A percentile compares a stretch with the other conserved stretches of the same genome.
phyloP scores from a whole-genome alignment of 768 basidiomycete genomes.

The Cystobasidium tubakii region DNA sequence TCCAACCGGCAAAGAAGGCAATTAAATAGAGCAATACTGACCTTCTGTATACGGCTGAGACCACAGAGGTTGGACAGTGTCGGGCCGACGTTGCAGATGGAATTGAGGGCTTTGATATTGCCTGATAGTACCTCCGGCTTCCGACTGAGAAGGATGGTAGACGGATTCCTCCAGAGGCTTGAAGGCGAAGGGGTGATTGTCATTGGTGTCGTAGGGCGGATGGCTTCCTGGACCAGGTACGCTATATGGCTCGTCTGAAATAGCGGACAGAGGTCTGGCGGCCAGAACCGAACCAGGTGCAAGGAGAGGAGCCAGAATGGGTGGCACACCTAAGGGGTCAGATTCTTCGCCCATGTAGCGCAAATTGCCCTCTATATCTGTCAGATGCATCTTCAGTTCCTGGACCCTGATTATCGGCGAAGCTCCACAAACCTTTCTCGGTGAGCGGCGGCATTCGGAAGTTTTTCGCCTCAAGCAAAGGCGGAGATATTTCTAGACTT shows the following conservation, averaged over 20 bases:
- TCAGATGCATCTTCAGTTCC: no score
- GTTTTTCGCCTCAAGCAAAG: constrained; percentile 82
- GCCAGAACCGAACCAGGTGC: background rate
- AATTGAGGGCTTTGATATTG: background rate
- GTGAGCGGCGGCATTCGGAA: constrained; percentile 86
- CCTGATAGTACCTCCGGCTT: background rate
- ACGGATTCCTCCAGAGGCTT: background rate
- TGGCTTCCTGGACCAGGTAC: no score
- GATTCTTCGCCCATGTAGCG: constrained; percentile 33
- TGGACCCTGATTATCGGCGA: no score
- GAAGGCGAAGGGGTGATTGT: background rate
- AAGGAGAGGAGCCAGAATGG: constrained; percentile 18
- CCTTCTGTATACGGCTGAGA: background rate
- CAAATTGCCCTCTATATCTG: constrained; percentile 18
- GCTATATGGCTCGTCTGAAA: background rate
- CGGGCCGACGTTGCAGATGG: background rate
- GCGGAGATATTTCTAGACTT: constrained; percentile 69
- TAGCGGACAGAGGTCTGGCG: background rate
- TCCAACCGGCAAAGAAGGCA: background rate
- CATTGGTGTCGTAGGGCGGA: background rate
- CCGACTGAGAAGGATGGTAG: background rate
- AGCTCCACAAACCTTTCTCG: constrained; percentile 62
- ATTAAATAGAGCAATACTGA: background rate
- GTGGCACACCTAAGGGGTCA: background rate
- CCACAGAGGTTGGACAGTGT: background rate